Evolutionary conservation across 164 flowering plant genomes (phyloP), one percentile per base, ranked within the genome.

Genomic region (Paratinospora sagittata): DNA sequence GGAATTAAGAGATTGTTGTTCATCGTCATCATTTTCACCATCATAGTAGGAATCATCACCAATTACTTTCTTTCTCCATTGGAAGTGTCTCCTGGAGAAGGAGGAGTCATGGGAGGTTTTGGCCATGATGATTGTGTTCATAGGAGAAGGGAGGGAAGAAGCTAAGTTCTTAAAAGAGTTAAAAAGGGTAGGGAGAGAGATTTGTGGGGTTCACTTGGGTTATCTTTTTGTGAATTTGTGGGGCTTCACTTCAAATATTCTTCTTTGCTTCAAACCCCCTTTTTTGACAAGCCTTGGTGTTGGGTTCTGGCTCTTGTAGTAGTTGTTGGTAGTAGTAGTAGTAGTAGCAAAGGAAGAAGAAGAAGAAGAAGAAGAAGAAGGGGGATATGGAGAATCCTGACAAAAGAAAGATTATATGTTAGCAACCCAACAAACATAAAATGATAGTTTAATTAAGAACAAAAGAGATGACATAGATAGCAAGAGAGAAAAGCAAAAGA

Each of bases 51-150:
- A n/a, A n/a, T 84, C 86, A 1, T 78, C 88, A 8, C 81, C 85
- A 23, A 49, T 19, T 11, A 49, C 66, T 73, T 84, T 90, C 71
- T 79, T 85, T 61, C 70, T 84, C 88, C 86, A 85, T 70, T 84
- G 81, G 79, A 92, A 84, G 80, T 84, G 84, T 45, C 96, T 85
- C 70, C 81, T 88, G 23, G 98, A 93, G 87, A 89, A 90, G 30
- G 98, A 88, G 86, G 89, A 87, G 75, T 89, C 95, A 67, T 84
- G 87, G 16, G 86, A 78, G 13, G 81, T 75, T 57, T 75, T 85
- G 21, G 87, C 84, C 84, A 77, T 85, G 82, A 89, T 87, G 70
- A 92, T 12, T 49, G 58, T 16, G 58, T 52, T 83, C 84, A 71
- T 90, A 39, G 68, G 58, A 64, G 24, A 63, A 70, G 7, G 66